Conservation (phyloP, 1,284 basidiomycete species). For the Ustilago loliicola region DNA sequence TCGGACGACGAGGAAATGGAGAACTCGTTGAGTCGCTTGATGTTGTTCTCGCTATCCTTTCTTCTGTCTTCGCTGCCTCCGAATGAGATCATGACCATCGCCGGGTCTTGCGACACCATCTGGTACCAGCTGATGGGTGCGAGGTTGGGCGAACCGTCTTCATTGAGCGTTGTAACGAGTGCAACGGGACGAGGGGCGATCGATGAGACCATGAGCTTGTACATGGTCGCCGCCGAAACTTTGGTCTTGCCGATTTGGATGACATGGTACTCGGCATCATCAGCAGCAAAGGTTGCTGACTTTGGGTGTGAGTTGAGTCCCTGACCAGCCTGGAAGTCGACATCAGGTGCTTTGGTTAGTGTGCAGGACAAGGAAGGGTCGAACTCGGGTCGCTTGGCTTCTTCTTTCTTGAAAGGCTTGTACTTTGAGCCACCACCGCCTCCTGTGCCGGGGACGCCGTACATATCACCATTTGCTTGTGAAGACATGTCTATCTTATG, state of each 20-base stretch:
- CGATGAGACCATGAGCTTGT: slow-evolving; percentile 60
- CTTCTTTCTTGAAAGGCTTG: slow-evolving; percentile 50
- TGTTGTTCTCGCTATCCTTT: slow-evolving; percentile 62
- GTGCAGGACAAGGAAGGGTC: slow-evolving; percentile 45
- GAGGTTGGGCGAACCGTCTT: slow-evolving; percentile 52
- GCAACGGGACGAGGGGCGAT: slow-evolving; percentile 63
- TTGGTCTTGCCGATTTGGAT: slow-evolving; percentile 57
- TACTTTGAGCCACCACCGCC: slow-evolving; percentile 48
- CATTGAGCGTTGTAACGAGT: slow-evolving; percentile 55
- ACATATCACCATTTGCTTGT: slow-evolving; percentile 22
- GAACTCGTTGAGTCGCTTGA: slow-evolving; percentile 50
- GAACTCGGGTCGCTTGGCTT: slow-evolving; percentile 34
- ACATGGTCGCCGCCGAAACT: slow-evolving; percentile 42
- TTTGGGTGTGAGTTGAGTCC: slow-evolving; percentile 56
- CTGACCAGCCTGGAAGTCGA: slow-evolving; percentile 49
- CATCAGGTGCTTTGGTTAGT: slow-evolving; percentile 39
- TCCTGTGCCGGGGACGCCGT: slow-evolving; percentile 45
- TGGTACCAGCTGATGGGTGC: slow-evolving; percentile 63
- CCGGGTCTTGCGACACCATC: slow-evolving; percentile 62
- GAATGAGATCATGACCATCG: slow-evolving; percentile 62
- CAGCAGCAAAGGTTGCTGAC: slow-evolving; percentile 20
- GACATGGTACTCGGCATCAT: slow-evolving; percentile 46
- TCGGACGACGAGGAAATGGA: slow-evolving; percentile 56
- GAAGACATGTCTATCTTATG: slow-evolving; percentile 16
- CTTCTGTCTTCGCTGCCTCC: slow-evolving; percentile 47